These are phyloP conservation scores for Hypoxylon lienhwacheense DNA, from an alignment of 495 filamentous ascomycete genomes.

Conservation along the genomic window DNA sequence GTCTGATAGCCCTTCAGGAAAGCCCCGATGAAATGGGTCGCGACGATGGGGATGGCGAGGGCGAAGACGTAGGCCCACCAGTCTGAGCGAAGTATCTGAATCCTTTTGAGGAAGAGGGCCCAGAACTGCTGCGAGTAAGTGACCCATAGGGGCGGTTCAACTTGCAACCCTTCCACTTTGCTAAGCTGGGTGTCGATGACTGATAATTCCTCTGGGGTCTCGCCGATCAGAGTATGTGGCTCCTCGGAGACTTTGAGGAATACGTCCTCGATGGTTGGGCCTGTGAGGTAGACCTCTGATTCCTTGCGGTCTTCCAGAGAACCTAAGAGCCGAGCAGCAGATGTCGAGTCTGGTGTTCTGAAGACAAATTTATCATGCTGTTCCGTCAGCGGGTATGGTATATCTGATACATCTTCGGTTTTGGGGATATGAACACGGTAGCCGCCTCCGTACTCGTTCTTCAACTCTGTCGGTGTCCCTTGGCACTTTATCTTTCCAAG, in stretches of 20 bases:
- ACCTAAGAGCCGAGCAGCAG: conserved; percentile 57
- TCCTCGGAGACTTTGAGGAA: conserved; percentile 72
- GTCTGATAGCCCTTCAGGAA: conserved; percentile 51
- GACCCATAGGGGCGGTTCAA: conserved; percentile 18
- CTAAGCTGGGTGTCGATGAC: conserved; percentile 19
- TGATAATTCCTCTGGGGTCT: conserved; percentile 28
- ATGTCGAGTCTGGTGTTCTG: conserved; percentile 56
- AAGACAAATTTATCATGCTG: conserved; percentile 61
- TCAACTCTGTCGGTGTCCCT: conserved; percentile 63
- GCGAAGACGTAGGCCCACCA: conserved; percentile 65
- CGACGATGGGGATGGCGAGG: conserved; percentile 64
- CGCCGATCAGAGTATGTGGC: conserved; percentile 37
- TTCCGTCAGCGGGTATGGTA: conserved; percentile 51
- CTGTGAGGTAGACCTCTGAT: conserved; percentile 64
- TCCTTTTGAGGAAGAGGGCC: conserved; percentile 67
- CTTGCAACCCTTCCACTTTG: conserved; percentile 14
- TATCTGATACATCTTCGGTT: conserved; percentile 39
- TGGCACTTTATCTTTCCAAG: conserved; percentile 62
- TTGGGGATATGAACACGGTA: conserved; percentile 66
- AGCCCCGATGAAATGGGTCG: conserved; percentile 16
- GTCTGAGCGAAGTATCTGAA: conserved; percentile 65
- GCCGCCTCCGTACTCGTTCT: conserved; percentile 62
- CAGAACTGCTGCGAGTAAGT: conserved; percentile 59
- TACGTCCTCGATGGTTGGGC: conserved; percentile 74
- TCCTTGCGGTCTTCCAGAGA: conserved; percentile 56